Base-by-base conservation (phyloP, 2,329 filamentous ascomycete genomes). In the Botrytis aclada region DNA sequence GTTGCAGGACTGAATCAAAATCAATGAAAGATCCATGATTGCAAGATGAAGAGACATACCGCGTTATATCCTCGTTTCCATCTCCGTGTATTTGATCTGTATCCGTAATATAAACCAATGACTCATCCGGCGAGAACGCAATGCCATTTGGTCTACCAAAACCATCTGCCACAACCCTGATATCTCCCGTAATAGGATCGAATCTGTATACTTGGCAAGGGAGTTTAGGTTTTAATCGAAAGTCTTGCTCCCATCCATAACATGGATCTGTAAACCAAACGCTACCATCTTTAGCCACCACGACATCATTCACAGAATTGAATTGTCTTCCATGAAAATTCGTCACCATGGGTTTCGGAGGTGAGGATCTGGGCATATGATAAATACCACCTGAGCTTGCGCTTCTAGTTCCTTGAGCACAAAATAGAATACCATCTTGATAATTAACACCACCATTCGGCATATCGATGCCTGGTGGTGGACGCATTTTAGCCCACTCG, bases 191-290 rank as follows among this genome's bases (percentile, higher is more conserved):
- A 0, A 74, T 43, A 1, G 85, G 84, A 62, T 87, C 84, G 63
- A 86, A 85, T 3, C 87, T 84, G 78, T 90, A 91, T 0, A 90
- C 87, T 77, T 90, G 88, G 73, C 86, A 86, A 7, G 83, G 86
- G 18, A 90, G 78, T 0, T 84, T 85, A 0, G 88, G 88, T 9
- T 79, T 75, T 0, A 86, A 86, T 0, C 88, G 84, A 76, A 90
- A 90, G 37, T 87, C 83, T 77, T 90, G 88, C 60, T 87, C 82
- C 74, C 84, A 87, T 4, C 88, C 89, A 75, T 91, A 91, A 12
- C 85, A 83, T 0, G 87, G 86, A 73, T 91, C 89, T 1, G 88
- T 91, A 77, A 91, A 90, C 82, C 89, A 91, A n/a, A 91, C 81
- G 39, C 88, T 85, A n/a, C 84, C 84, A 72, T 86, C 89, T 18